Base-by-base conservation (phyloP, 208 protist species). In the Leptomonas seymouri region DNA sequence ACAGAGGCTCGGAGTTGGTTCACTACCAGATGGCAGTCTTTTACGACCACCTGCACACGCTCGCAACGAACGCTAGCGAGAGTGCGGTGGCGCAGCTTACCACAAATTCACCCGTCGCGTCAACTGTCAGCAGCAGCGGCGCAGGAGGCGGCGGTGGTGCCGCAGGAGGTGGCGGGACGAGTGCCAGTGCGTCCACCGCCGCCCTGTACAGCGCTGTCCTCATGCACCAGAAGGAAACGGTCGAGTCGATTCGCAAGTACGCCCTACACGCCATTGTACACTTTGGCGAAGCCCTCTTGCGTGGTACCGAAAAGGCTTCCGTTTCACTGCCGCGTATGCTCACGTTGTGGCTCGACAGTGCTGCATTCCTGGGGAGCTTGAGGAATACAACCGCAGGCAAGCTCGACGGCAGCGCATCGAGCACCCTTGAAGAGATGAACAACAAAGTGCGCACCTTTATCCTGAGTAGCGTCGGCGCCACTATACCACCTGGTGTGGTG, bases 271-370 rank as follows among this genome's bases (percentile, higher is more conserved):
- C 82, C 44, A 64, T 86, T n/a, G 68, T 76, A 25, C 84, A 95
- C 79, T 99, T 97, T 71, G 96, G 93, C 21, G 23, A 71, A 14
- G 84, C 97, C 21, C 76, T 99, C 8, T 53, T 80, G 30, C 73
- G 85, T 28, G 98, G 97, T 6, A 58, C 71, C 30, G 76, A 92
- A 11, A 97, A 94, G 56, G 80, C 98, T 8, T 97, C 85, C 34
- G 84, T 97, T 27, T 91, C 97, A 14, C 80, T 99, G 39, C 97
- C 98, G 1, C 89, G 97, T 49, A 84, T 99, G 77, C 76, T 99
- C 12, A 98, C 98, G 1, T 62, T 98, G 12, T 99, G 97, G 94
- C 86, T 99, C 0, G 93, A 98, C 67, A 91, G 71, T 49, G 70
- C 87, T 0, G 64, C 69, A 2, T 64, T 53, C 6, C 72, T 97